Evolutionary conservation across 495 filamentous ascomycete species (phyloP).

Genomic region (Neurospora discreta): DNA sequence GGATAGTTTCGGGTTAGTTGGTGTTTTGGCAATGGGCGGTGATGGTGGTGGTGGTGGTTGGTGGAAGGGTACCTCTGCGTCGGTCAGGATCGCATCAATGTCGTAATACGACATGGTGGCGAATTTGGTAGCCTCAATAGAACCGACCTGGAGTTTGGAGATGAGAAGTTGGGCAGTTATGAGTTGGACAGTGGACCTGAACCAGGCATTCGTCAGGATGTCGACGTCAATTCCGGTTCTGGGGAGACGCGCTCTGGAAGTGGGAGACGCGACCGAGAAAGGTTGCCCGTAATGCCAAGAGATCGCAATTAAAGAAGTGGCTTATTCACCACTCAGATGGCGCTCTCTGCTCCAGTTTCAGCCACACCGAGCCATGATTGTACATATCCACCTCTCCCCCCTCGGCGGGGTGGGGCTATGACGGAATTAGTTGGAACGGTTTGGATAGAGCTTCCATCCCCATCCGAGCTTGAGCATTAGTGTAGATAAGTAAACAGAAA

Average conservation of each 20-base stretch:
- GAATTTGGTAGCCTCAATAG: not conserved
- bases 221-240: not conserved
- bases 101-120: slow-evolving; percentile 80
- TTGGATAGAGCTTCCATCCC: slow-evolving; percentile 12
- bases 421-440: slow-evolving; percentile 11
- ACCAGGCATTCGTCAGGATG: not conserved
- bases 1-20: not conserved
- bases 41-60: not conserved
- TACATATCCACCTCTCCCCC: not conserved
- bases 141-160: not conserved
- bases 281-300: not conserved
- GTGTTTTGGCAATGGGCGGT: not conserved
- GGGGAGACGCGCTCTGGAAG: not conserved
- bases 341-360: too few relatives aligned
- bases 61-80: slow-evolving; percentile 56
- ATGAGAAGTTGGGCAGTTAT: not conserved
- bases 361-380: not conserved
- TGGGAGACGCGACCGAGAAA: not conserved
- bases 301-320: not conserved
- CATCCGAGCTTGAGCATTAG: not conserved
- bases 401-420: slow-evolving; percentile 12
- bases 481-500: not conserved
- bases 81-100: slow-evolving; percentile 85
- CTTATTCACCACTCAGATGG: not conserved
- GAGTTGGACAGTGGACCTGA: not conserved